Evolutionary conservation across 495 filamentous ascomycete genomes (phyloP), one percentile per base, ranked within the genome.

Genomic region (Penicillium coffeae): DNA sequence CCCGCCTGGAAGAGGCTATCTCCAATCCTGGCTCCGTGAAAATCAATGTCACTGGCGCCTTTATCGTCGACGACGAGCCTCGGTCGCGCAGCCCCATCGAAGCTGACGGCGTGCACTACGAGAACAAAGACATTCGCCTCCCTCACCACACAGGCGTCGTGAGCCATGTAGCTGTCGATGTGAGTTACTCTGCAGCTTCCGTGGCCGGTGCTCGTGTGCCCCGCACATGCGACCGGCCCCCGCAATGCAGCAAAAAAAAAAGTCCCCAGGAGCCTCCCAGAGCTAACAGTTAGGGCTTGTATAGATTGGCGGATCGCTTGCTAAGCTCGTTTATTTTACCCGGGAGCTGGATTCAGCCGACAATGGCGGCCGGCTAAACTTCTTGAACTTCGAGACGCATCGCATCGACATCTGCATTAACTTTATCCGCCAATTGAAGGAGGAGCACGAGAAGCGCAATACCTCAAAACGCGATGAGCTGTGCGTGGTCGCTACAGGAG

Each of bases 301-400:
- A 16, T 65, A 95, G 90, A 98, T 98, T 54, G 93, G 93, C 38
- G 93, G 93, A 54, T 90, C 91, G 3, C 76, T 98, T 21, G 90
- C 90, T 38, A 98, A 98, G 72, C 76, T 97, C 13, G 92, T 98
- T 41, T 98, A 96, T 72, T 97, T 97, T 69, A 90, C 90, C 4
- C 87, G 87, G 42, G 94, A 97, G 66, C 75, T 86, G 18, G 75
- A 84, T 57, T 84, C 85, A 20, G 80, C 76, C 30, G 87, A 90
- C 56, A 83, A 85, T 37, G 93, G 93, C 35, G 94, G 94, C 20
- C 85, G 93, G 19, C 75, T 98, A 15, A 94, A 94, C 66, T 98
- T 98, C 59, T 76, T 93, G 56, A 94, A 84, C 50, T 96, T 97
- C 64, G 93, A 98, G 70, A 96, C 93, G 2, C 87, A 95, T 57